A percentile compares a stretch with the other conserved stretches of the same genome.
Conservation (phyloP, 805 yeast species). For the Myxozyma vanderwaltii region DNA sequence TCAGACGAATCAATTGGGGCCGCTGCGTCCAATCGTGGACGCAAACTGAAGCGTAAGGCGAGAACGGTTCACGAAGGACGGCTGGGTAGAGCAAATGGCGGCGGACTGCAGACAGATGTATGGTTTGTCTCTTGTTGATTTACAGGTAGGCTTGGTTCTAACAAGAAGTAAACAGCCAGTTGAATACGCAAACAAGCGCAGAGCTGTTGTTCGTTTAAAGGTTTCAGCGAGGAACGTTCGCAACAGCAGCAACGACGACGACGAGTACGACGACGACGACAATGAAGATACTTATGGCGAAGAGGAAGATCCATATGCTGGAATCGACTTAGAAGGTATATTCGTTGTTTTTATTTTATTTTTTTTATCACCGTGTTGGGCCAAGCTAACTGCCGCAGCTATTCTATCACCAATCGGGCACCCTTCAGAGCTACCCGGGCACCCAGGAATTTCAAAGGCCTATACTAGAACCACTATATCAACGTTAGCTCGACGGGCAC, state of each 20-base stretch:
- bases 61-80: constrained; percentile 51
- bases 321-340: constrained; percentile 52
- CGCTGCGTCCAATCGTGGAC: constrained; percentile 56
- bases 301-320: constrained; percentile 50
- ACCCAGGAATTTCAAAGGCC: constrained; percentile 67
- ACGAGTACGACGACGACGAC: constrained; percentile 38
- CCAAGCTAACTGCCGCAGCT: constrained; percentile 40
- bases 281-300: constrained; percentile 40
- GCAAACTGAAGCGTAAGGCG: constrained; percentile 56
- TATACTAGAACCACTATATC: constrained; percentile 60
- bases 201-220: constrained; percentile 42
- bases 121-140: constrained; percentile 3
- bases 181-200: constrained; percentile 42
- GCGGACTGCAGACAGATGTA: constrained; percentile 2
- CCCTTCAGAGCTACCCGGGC: constrained; percentile 75
- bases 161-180: constrained; percentile 27
- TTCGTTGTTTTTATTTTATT: background rate
- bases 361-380: too few relatives aligned
- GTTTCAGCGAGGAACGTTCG: constrained; percentile 35
- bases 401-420: constrained; percentile 76
- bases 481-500: constrained; percentile 68
- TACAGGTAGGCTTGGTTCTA: constrained; percentile 9
- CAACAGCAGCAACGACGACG: constrained; percentile 37
- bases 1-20: constrained; percentile 39
- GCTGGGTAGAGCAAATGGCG: constrained; percentile 39